Evolutionary conservation across 768 basidiomycete species (phyloP), one percentile per base, ranked within the genome.

Genomic region (Trametes meyenii): DNA sequence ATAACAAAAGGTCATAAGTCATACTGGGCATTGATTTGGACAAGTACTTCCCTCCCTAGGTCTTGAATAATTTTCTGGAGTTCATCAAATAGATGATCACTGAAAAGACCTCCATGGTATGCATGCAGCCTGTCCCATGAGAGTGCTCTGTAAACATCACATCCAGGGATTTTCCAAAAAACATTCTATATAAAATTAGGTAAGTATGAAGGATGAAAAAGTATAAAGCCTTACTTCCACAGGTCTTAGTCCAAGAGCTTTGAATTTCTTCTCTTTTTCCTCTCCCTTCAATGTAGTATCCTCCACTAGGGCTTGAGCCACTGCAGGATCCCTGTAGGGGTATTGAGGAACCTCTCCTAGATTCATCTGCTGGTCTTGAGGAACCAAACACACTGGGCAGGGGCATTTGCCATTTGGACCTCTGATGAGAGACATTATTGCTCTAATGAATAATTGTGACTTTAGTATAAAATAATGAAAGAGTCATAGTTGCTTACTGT

Each of bases 61-160:
- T 17, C n/a, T n/a, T n/a, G 10, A 3, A 57, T 23, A 16, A 40
- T 40, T 4, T 5, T 7, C 44, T 57, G 55, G 14, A 46, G 50
- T 17, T 57, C 19, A 5, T 35, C 45, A 8, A 52, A 64, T 14
- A 64, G 51, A 33, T 66, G 65, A 40, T 61, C 40, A 4, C 55
- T 51, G 35, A 50, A 66, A 6, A 64, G 19, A 10, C 66, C 66
- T 23, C 29, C 48, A 43, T 66, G 53, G 29, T 60, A 60, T 19
- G 59, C 56, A 55, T 66, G 66, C 1, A 66, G 46, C 13, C 46
- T 2, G 46, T 66, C 65, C 12, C 33, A 66, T 33, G 62, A 63
- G 6, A 63, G 55, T 17, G 63, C 63, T n/a, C n/a, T n/a, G n/a
- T n/a, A n/a, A n/a, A n/a, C n/a, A n/a, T n/a, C n/a, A n/a, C n/a